Base-by-base conservation (phyloP, 1,284 basidiomycete species). In the Apiotrichum mycotoxinovorans region DNA sequence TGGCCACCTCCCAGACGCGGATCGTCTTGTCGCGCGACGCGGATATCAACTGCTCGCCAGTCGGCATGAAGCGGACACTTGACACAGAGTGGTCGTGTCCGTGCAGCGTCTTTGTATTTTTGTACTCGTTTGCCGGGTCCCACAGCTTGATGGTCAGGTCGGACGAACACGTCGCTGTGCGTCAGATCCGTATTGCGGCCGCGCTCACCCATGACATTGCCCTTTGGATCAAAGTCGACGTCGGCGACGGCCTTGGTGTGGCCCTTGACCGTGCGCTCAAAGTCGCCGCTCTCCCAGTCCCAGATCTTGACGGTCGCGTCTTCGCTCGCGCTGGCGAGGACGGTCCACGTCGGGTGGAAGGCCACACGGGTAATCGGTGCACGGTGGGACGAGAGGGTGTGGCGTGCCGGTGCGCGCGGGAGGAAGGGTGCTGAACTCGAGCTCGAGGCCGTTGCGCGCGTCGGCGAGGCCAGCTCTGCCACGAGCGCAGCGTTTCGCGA, bases 261-360 rank as follows among this genome's bases (percentile, higher is more conserved):
- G 0, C 91, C 90, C 77, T 94, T 95, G 58, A 95, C 78, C 10
- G 92, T 94, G 58, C 89, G 79, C 74, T 95, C 92, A 68, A 93
- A 88, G 64, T 94, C 91, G 26, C 91, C 91, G 38, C 88, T 88
- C 72, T 95, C 91, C 91, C 91, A 95, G 71, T 95, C 91, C 91
- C 91, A 94, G 51, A 95, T 84, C 79, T 94, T 94, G 66, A 94
- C 83, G 2, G 86, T 91, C 37, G 88, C 82, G 70, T 95, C 91
- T 70, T 93, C 91, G 65, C 87, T 89, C 7, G 89, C 90, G 30
- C 86, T 88, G 12, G 88, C 91, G 33, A 94, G 75, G 17, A 89
- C 80, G 40, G 86, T 90, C 78, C 90, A 94, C 30, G 85, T 81
- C 0, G 91, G 92, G 72, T 95, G 91, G 73, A 95, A 95, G 3